Percentiles rank a stretch among this genome's conserved stretches.
Evolutionary conservation across 106 monocot species (phyloP).

Genomic region (Triglochin maritima): DNA sequence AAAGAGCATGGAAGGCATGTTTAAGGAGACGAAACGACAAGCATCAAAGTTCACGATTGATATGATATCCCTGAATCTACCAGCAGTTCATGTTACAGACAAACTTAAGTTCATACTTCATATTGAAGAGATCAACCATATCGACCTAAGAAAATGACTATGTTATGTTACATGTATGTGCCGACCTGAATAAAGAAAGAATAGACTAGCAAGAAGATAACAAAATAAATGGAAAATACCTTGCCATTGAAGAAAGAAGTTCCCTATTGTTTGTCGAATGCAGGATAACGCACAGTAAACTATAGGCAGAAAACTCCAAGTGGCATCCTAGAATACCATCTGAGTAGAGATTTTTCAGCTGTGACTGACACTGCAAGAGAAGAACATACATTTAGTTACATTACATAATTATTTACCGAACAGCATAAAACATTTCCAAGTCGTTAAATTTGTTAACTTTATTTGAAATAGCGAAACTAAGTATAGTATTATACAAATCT

Average conservation of each 20-base stretch:
- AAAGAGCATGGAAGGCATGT: too few species aligned
- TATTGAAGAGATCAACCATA: too few species aligned
- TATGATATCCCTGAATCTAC: too few species aligned
- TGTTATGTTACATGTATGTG: neutral
- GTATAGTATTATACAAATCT: neutral
- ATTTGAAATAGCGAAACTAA: neutral
- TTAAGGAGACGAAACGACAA: too few species aligned
- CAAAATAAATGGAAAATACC: conserved; percentile 26
- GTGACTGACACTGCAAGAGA: conserved; percentile 76
- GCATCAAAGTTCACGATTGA: too few species aligned
- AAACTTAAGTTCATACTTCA: too few species aligned
- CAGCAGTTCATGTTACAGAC: too few species aligned
- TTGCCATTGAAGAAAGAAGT: conserved; percentile 70
- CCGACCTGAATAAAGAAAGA: neutral
- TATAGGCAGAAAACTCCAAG: conserved; percentile 87
- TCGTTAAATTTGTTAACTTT: neutral
- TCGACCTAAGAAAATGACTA: neutral
- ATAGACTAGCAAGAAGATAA: neutral
- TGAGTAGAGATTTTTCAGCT: conserved; percentile 82
- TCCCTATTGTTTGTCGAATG: conserved; percentile 88
- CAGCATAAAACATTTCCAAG: too few species aligned
- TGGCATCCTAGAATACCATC: conserved; percentile 75
- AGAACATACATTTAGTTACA: conserved; percentile 2
- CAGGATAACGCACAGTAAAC: conserved; percentile 65
- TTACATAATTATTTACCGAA: too few species aligned